Evolutionary conservation across 169 alveolate genomes (phyloP), one percentile per base, ranked within the genome.

Genomic region (Plasmodium malariae): DNA sequence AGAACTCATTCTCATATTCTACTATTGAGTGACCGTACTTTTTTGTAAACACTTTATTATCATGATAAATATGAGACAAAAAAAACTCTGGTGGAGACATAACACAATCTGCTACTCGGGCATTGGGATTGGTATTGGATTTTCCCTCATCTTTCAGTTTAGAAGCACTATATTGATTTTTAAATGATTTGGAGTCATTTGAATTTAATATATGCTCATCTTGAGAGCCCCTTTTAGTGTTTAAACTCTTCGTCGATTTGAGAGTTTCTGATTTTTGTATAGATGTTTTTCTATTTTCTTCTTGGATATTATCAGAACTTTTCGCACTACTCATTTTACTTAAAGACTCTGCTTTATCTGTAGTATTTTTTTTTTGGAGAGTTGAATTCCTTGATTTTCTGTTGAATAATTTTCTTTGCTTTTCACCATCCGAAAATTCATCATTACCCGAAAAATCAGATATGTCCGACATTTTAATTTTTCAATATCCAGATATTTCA

Each of bases 11-110:
- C 12, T 85, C 92, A 72, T 85, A 85, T 69, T 85, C 92, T 59
- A 85, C 86, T 34, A 85, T 85, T 21, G 74, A 51, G n/a, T 85
- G 92, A 2, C 76, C 92, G 69, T 70, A 85, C 48, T 37, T 67
- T 85, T 85, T 85, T 49, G 86, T 85, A 85, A 85, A 85, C 26
- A 85, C 87, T 54, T 85, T 85, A 45, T 85, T 85, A 57, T 85
- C 92, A 69, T 85, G 92, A 85, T 85, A 85, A 85, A 85, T 85
- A 30, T 85, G 92, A 17, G 92, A 85, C 51, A 85, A 60, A 85
- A 85, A 85, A 57, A 85, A 85, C 36, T 85, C 74, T 28, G 92
- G 92, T 36, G 92, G 92, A 60, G 92, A 85, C 72, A 85, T 68
- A 9, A 85, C 92, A 85, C 92, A 85, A 57, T 85, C 92, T 32